Evolutionary conservation across 768 basidiomycete species (phyloP).

Genomic region (Naematelia encephala): DNA sequence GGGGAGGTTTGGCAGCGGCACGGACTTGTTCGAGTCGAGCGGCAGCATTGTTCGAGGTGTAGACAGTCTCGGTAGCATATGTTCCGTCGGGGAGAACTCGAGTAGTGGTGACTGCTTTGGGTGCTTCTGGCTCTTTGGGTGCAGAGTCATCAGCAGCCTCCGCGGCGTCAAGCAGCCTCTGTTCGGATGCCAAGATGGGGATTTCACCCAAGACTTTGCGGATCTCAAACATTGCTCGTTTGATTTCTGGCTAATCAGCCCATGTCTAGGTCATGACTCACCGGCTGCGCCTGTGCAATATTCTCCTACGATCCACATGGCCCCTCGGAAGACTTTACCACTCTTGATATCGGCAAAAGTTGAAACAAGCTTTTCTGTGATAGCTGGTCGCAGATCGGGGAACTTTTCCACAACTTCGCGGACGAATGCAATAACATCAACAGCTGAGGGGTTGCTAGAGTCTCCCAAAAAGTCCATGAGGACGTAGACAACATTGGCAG

Average conservation of each 20-base stretch:
- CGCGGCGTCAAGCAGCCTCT: constrained; percentile 72
- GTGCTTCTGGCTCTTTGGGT: constrained; percentile 49
- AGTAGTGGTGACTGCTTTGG: constrained; percentile 58
- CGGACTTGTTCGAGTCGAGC: constrained; percentile 76
- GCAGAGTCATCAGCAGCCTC: constrained; percentile 60
- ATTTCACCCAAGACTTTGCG: constrained; percentile 88
- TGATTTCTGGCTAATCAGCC: constrained; percentile 58
- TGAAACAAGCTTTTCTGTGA: constrained; percentile 77
- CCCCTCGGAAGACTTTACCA: constrained; percentile 92
- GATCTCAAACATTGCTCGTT: constrained; percentile 69
- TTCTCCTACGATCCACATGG: constrained; percentile 98
- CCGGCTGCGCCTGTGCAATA: constrained; percentile 64
- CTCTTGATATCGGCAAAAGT: constrained; percentile 86
- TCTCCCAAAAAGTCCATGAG: constrained; percentile 66
- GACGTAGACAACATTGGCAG: constrained; percentile 83
- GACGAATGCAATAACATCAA: constrained; percentile 88
- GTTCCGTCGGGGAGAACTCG: constrained; percentile 92
- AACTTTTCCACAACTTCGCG: constrained; percentile 97
- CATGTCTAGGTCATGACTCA: constrained; percentile 21
- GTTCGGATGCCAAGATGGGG: constrained; percentile 91
- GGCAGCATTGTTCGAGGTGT: constrained; percentile 56
- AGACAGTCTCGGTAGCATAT: constrained; percentile 95
- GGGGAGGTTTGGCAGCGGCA: constrained; percentile 81
- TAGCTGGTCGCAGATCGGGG: constrained; percentile 73
- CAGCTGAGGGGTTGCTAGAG: constrained; percentile 87